Evolutionary conservation across 2,329 filamentous ascomycete species (phyloP), one percentile per base, ranked within the genome.

Genomic region (Pyricularia grisea): DNA sequence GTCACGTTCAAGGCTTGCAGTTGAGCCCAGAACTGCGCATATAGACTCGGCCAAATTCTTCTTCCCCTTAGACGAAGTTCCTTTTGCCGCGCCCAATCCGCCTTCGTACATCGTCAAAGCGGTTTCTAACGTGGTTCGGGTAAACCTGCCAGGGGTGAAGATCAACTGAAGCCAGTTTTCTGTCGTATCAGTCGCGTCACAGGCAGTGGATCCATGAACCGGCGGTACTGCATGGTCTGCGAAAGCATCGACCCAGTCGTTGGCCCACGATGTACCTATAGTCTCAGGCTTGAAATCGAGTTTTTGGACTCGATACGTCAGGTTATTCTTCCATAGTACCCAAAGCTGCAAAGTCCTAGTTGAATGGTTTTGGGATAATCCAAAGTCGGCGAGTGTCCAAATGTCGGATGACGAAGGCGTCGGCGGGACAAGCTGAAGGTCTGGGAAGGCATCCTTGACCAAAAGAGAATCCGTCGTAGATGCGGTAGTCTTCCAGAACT

Each of bases 81-180:
- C 76, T 74, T 79, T 83, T 73, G 75, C 77, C 14, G 74, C 76
- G 33, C 81, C 80, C 70, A 85, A 79, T 17, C 84, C 91, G 72
- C 89, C 88, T 76, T 92, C 90, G 74, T 96, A 97, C 69, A 97
- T 91, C 30, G 87, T 83, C 42, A 98, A 81, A 1, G 94, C 92
- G 20, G 93, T 92, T 77, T 97, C 92, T 17, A 99, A 82, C 0
- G 92, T 94, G 9, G 92, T 84, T 42, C 84, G 85, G 0, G 92
- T 91, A 76, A 96, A 98, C 68, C 91, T 88, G 20, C 92, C 93
- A 1, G 95, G 94, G 70, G 88, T 89, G 74, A 98, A 86, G 70
- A 99, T 88, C 72, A 91, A 91, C 31, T 91, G 84, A 10, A 97
- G 81, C 95, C 95, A 99, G 76, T 91, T 91, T 74, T 97, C 92